phyloP scores from a whole-genome alignment of 352 stramenopile species.

The Aphanomyces stellatus region DNA sequence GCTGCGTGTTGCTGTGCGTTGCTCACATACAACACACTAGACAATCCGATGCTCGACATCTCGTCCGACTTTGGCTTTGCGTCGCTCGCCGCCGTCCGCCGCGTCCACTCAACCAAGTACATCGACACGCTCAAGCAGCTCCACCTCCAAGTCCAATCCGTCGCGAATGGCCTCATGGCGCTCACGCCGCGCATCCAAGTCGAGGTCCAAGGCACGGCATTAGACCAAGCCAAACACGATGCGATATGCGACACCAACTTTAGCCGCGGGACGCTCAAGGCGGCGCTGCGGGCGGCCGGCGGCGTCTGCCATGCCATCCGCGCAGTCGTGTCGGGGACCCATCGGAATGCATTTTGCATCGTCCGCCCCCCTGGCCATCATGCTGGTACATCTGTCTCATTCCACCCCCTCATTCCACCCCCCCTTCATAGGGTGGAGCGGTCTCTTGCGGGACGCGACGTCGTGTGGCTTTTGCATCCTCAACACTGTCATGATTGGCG shows the following conservation, averaged over 20 bases:
- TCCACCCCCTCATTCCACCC: constrained; percentile 5
- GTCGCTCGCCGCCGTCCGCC: constrained; percentile 60
- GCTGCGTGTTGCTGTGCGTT: no score
- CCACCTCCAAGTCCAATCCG: constrained; percentile 36
- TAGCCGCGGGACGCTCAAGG: constrained; percentile 55
- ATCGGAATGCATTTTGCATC: constrained; percentile 60
- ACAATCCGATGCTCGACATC: constrained; percentile 48
- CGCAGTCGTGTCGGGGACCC: constrained; percentile 21
- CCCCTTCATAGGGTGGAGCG: constrained; percentile 22
- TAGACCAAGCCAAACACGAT: constrained; percentile 20
- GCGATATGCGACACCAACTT: constrained; percentile 42
- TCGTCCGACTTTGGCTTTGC: constrained; percentile 76
- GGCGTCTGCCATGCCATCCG: constrained; percentile 48
- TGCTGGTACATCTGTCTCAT: constrained; percentile 22
- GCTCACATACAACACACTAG: constrained; percentile 22
- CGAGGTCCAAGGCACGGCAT: constrained; percentile 14
- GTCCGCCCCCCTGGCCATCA: constrained; percentile 65
- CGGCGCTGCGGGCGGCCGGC: constrained; percentile 46
- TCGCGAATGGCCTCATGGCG: constrained; percentile 7
- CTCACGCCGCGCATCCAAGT: constrained; percentile 23
- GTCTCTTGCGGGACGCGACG: constrained; percentile 6
- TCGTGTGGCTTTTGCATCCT: constrained; percentile 81
- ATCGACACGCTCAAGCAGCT: constrained; percentile 83
- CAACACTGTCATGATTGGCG: constrained; percentile 84
- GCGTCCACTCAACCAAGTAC: constrained; percentile 83